Base-by-base conservation (phyloP, 257 asterid genomes). In the Solanum pimpinellifolium region DNA sequence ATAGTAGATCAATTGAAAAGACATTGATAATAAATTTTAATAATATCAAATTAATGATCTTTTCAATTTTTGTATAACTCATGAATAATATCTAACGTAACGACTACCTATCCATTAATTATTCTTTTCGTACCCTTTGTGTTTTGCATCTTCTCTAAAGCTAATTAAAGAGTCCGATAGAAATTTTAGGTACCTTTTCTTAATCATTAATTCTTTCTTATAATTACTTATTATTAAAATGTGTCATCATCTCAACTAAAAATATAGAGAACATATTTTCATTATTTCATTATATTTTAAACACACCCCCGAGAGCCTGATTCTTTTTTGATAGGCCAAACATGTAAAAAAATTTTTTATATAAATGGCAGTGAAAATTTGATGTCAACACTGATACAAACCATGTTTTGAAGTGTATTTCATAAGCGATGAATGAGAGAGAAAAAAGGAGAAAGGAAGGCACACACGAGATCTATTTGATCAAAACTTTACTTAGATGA, bases 291-390 rank as follows among this genome's bases (percentile, higher is more conserved):
- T 52, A 52, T 52, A 52, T 23, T 52, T 4, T 52, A 52, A 52
- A 52, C n/a, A 18, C n/a, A 2, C 62, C 62, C 2, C 2, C 10
- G 10, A 52, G 10, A 52, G 7, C 9, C n/a, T 52, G 23, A 52
- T 52, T 52, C 62, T 52, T 16, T 52, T 52, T 52, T 16, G 1
- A 16, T 52, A 2, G 4, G 10, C 2, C 62, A 52, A 16, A 52
- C 62, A 33, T 33, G 35, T 33, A 33, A 33, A 33, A 33, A 33
- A 33, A 3, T 0, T 3, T 3, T 33, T 16, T 3, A 52, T 16
- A 52, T 52, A 0, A 23, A 0, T 6, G 4, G 7, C 1, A 0
- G 23, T 7, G 62, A 52, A 52, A 9, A 52, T 18, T 16, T 1
- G 1, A 16, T 52, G 4, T 16, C 1, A 16, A 9, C 1, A 0